These are phyloP conservation scores for Torulaspora maleeae DNA, from an alignment of 805 yeast genomes.

Conservation along the genomic window DNA sequence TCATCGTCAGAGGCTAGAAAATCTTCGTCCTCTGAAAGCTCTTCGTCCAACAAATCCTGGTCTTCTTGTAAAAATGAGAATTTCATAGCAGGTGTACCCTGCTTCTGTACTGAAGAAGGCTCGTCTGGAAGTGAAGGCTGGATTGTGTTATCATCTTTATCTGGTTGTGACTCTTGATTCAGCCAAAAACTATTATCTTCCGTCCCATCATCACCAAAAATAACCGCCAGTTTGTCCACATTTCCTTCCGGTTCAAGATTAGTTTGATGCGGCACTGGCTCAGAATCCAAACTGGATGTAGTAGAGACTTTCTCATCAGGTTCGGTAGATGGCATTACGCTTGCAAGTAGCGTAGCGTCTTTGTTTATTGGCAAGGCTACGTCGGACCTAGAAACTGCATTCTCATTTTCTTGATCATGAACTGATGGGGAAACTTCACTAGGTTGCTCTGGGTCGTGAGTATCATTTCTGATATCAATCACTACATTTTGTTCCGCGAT, in stretches of 20 bases:
- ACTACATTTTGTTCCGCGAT: no score
- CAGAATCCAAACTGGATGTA: no score
- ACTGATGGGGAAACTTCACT: no score
- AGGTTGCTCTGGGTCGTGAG: no score
- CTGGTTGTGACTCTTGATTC: background rate
- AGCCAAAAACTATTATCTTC: conserved; percentile 19
- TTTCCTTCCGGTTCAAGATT: background rate
- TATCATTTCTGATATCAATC: no score
- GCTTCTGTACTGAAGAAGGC: background rate
- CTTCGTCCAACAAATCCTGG: conserved; percentile 45
- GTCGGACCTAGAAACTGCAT: no score
- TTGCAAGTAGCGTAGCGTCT: no score
- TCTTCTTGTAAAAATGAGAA: conserved; percentile 42
- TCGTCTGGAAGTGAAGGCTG: background rate
- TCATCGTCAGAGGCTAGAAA: conserved; percentile 33
- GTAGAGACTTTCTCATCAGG: no score
- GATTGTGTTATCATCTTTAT: background rate
- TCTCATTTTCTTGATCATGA: no score
- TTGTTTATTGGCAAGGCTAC: no score
- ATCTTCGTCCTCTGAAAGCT: conserved; percentile 22
- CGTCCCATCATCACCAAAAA: background rate
- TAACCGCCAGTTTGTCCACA: conserved; percentile 1
- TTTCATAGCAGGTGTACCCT: conserved; percentile 31
- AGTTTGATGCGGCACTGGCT: background rate
- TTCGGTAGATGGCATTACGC: no score